Evolutionary conservation across 805 yeast genomes (phyloP).

Genomic region (Clavispora carvajalis): DNA sequence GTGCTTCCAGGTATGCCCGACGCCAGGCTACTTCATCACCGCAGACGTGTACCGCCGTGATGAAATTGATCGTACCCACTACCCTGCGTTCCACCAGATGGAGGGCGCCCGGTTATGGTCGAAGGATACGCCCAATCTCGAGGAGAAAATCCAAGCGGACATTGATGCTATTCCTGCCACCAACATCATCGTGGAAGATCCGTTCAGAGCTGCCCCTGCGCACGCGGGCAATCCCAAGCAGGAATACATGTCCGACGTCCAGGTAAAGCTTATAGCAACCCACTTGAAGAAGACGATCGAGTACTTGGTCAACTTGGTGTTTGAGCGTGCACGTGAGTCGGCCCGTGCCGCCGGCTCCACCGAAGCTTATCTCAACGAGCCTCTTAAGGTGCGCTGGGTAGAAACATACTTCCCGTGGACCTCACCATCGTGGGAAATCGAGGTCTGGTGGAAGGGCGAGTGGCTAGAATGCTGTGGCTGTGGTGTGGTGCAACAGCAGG

Average conservation of each 20-base stretch:
- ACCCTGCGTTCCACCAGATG: conserved; percentile 96
- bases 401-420: conserved; percentile 98
- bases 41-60: conserved; percentile 97
- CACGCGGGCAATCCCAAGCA: conserved; percentile 75
- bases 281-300: conserved; percentile 88
- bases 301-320: conserved; percentile 73
- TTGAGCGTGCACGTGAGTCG: conserved; percentile 61
- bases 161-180: conserved; percentile 61
- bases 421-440: conserved; percentile 96
- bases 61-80: conserved; percentile 92
- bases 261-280: conserved; percentile 61
- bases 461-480: conserved; percentile 98
- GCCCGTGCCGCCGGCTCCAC: conserved; percentile 56
- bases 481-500: conserved; percentile 81
- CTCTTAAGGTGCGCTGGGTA: conserved; percentile 87
- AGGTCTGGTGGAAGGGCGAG: conserved; percentile 97
- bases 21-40: conserved; percentile 86
- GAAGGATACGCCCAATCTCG: conserved; percentile 43
- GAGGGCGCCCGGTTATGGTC: conserved; percentile 93
- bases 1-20: conserved; percentile 60
- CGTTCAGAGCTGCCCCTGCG: conserved; percentile 41
- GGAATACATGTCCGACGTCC: conserved; percentile 61
- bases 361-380: conserved; percentile 58
- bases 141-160: conserved; percentile 39
- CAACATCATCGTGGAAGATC: conserved; percentile 74